Evolutionary conservation across 2,329 filamentous ascomycete species (phyloP).

Genomic region (Monilinia aucupariae): DNA sequence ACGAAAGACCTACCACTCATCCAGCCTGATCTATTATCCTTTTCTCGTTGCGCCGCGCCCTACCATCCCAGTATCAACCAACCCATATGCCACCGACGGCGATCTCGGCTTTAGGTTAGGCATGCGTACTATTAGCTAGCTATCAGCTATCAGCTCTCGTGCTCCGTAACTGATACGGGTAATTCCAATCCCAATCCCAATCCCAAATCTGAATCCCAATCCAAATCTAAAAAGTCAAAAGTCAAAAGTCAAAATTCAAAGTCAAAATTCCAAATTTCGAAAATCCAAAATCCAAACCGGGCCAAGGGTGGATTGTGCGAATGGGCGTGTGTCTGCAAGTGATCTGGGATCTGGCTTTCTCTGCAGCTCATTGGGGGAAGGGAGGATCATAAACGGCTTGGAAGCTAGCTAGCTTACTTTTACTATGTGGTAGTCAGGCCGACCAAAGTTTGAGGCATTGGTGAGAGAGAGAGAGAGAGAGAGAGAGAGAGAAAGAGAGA

Average conservation of each 20-base stretch:
- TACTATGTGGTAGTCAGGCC: too few relatives aligned
- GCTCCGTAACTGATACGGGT: constrained; percentile 10
- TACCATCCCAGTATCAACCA: too few relatives aligned
- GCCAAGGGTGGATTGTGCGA: neutral
- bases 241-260: neutral
- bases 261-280: too few relatives aligned
- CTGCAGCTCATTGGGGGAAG: neutral
- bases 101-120: neutral
- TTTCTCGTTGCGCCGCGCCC: too few relatives aligned
- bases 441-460: too few relatives aligned
- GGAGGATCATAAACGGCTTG: neutral
- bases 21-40: too few relatives aligned
- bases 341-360: too few relatives aligned
- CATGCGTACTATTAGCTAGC: neutral
- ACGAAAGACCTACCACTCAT: neutral
- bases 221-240: neutral
- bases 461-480: too few relatives aligned
- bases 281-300: neutral
- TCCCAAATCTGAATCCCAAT: neutral
- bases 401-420: neutral
- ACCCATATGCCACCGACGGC: neutral
- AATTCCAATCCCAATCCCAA: neutral
- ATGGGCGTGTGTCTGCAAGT: too few relatives aligned
- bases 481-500: too few relatives aligned
- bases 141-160: neutral